phyloP scores from a whole-genome alignment of 2,329 filamentous ascomycete species.

The Botrytis paeoniae region DNA sequence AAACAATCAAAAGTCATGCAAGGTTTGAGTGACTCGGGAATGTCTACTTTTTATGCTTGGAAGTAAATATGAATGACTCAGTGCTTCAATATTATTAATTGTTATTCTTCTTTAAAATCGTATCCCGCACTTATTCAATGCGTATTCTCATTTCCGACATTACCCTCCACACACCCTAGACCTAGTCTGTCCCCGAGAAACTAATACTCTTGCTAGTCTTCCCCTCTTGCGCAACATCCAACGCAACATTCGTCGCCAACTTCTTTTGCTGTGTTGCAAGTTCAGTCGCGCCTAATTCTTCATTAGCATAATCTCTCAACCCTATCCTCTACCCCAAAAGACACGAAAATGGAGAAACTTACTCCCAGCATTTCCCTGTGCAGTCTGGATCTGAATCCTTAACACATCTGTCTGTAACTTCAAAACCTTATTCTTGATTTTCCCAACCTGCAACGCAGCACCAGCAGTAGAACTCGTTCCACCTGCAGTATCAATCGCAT shows the following conservation, averaged over 20 bases:
- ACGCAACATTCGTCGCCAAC: conserved; percentile 51
- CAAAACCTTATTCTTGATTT: not conserved
- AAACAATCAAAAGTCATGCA: not conserved
- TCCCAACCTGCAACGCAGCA: not conserved
- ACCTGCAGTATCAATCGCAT: not conserved
- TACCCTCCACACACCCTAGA: not conserved
- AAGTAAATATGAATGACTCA: not conserved
- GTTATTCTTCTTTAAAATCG: not conserved
- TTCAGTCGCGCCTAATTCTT: conserved; percentile 37
- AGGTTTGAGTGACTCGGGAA: not conserved
- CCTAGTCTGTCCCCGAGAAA: conserved; percentile 17
- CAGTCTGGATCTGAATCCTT: not conserved
- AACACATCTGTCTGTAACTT: not conserved
- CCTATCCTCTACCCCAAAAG: not conserved
- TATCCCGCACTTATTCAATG: not conserved
- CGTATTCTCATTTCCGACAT: not conserved
- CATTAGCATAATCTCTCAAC: not conserved
- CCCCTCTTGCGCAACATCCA: conserved; percentile 39
- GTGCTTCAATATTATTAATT: not conserved
- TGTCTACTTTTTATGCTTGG: not conserved
- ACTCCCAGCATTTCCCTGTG: not conserved
- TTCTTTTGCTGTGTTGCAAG: conserved; percentile 49
- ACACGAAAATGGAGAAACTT: not conserved
- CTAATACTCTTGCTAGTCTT: conserved; percentile 32
- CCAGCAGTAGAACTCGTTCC: not conserved